Percentiles rank a stretch among this genome's conserved stretches.
Conservation (phyloP, 2,329 filamentous ascomycete species). For the Tolypocladium sp. region DNA sequence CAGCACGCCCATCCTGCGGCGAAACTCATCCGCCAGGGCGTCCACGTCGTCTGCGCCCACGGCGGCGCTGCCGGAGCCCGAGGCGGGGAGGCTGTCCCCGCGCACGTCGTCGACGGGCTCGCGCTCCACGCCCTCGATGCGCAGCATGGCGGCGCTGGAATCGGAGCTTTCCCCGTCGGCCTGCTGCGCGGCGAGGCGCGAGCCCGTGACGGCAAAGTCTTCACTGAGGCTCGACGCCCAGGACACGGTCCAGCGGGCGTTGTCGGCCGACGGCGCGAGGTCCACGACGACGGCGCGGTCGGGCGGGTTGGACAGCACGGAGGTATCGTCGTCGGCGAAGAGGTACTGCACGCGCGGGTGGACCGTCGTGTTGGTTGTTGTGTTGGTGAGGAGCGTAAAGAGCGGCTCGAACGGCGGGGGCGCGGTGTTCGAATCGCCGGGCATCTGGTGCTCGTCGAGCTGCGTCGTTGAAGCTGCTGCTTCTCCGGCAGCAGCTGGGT, state of each 20-base stretch:
- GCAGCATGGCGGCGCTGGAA: conserved; percentile 19
- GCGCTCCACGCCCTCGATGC: conserved; percentile 27
- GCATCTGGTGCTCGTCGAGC: not conserved
- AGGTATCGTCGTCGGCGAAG: conserved; percentile 84
- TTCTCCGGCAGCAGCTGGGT: not conserved
- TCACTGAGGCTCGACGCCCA: conserved; percentile 64
- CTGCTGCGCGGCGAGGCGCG: conserved; percentile 33
- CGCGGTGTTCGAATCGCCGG: conserved; percentile 6
- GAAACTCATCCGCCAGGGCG: conserved; percentile 46
- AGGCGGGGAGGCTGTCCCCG: conserved; percentile 15
- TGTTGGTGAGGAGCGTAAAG: conserved; percentile 77
- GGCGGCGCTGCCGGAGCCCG: conserved; percentile 19
- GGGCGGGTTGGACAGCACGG: conserved; percentile 57
- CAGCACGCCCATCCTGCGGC: conserved; percentile 45
- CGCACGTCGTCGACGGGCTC: conserved; percentile 20
- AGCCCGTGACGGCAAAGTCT: conserved; percentile 56
- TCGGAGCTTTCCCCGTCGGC: conserved; percentile 22
- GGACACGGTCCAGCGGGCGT: conserved; percentile 44
- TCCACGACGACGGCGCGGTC: conserved; percentile 50
- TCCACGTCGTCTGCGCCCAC: conserved; percentile 37
- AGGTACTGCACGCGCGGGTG: conserved; percentile 88
- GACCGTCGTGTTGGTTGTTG: conserved; percentile 61
- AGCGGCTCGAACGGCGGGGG: conserved; percentile 60
- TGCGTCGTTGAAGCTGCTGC: not conserved
- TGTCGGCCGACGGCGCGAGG: conserved; percentile 31